phyloP scores from a whole-genome alignment of 1,139 yeast species.

The Casaregolazyma suthepensis region DNA sequence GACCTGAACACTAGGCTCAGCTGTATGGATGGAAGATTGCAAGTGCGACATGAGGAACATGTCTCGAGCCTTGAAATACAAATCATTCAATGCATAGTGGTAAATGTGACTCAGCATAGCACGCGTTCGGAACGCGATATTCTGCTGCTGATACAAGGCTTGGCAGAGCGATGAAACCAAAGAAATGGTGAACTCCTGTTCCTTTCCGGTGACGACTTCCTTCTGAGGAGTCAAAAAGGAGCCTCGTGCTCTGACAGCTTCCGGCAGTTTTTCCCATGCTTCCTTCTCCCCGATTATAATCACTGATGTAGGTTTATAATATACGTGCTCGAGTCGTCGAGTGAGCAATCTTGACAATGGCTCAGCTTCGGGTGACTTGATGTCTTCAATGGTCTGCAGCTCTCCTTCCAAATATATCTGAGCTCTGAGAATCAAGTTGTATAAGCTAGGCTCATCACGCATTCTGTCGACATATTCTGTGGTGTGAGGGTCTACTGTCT shows the following conservation, averaged over 20 bases:
- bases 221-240: slow-evolving; percentile 33
- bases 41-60: slow-evolving; percentile 80
- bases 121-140: slow-evolving; percentile 66
- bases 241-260: slow-evolving; percentile 9
- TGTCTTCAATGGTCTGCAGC: slow-evolving; percentile 19
- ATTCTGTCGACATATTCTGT: slow-evolving; percentile 88
- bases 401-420: slow-evolving; percentile 73
- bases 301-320: slow-evolving; percentile 82
- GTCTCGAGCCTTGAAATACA: slow-evolving; percentile 79
- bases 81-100: slow-evolving; percentile 83
- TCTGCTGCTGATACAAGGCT: slow-evolving; percentile 59
- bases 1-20: slow-evolving; percentile 83
- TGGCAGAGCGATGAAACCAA: slow-evolving; percentile 62
- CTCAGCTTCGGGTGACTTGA: slow-evolving; percentile 41
- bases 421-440: slow-evolving; percentile 71
- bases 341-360: slow-evolving; percentile 62
- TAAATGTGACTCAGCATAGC: slow-evolving; percentile 84
- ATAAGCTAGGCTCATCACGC: slow-evolving; percentile 76
- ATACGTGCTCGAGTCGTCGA: slow-evolving; percentile 86
- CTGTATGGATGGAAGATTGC: slow-evolving; percentile 72
- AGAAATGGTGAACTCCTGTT: slow-evolving; percentile 40
- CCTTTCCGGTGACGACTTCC: slow-evolving; percentile 11
- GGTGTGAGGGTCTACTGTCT: slow-evolving; percentile 90
- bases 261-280: slow-evolving; percentile 57
- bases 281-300: slow-evolving; percentile 61